These are phyloP conservation scores for Fusarium torulosum DNA, from an alignment of 2,329 filamentous ascomycete species.

Conservation along the genomic window DNA sequence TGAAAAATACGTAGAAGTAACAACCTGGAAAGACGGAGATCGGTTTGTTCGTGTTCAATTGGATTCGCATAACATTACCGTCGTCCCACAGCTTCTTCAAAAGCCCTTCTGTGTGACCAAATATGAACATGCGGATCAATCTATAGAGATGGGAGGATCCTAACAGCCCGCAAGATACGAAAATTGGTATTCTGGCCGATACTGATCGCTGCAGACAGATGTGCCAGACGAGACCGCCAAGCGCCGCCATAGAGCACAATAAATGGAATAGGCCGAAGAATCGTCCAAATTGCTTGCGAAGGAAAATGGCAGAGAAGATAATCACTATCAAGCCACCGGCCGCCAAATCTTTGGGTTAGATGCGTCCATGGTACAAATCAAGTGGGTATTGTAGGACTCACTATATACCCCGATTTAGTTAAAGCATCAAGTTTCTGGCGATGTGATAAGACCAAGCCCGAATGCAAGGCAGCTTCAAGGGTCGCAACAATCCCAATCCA, in stretches of 20 bases:
- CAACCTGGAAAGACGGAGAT: not conserved
- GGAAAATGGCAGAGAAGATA: not conserved
- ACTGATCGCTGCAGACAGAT: not conserved
- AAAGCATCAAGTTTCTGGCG: not conserved
- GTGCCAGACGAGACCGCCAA: conserved; percentile 3
- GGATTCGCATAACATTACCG: not conserved
- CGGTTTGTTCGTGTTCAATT: not conserved
- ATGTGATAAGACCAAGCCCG: not conserved
- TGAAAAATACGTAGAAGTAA: conserved; percentile 8
- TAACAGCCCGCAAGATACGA: not conserved
- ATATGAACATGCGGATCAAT: not conserved
- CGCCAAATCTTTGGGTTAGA: not conserved
- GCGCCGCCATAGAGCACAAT: not conserved
- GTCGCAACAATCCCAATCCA: not conserved
- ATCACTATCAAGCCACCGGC: not conserved
- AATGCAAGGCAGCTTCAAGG: not conserved
- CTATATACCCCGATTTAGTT: not conserved
- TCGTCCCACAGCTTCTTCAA: not conserved
- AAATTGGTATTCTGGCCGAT: not conserved
- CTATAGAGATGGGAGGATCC: not conserved
- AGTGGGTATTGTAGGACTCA: not conserved
- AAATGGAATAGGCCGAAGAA: conserved; percentile 3
- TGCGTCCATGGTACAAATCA: not conserved
- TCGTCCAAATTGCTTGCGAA: not conserved
- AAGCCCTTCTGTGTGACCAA: not conserved